Evolutionary conservation across 352 stramenopile species (phyloP).

Genomic region (Phytopythium boreale): DNA sequence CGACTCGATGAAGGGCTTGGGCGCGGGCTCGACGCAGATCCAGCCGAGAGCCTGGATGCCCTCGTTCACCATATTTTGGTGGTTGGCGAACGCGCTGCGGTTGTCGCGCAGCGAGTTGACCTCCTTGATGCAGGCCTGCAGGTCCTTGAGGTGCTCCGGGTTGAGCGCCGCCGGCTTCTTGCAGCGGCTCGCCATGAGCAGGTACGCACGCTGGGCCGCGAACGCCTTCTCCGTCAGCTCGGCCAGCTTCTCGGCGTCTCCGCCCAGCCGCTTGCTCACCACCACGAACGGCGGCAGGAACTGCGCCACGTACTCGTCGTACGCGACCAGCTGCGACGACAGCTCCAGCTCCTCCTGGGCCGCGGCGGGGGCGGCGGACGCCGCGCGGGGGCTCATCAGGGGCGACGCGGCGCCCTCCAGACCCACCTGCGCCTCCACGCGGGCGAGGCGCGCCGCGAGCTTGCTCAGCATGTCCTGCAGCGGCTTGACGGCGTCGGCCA

Average conservation of each 20-base stretch:
- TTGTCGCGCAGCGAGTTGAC: conserved; percentile 79
- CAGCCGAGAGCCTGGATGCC: conserved; percentile 81
- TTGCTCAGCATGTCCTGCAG: conserved; percentile 81
- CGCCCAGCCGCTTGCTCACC: conserved; percentile 71
- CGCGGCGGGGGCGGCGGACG: conserved; percentile 3
- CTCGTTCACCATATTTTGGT: conserved; percentile 89
- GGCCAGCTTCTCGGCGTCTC: conserved; percentile 79
- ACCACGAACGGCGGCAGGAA: conserved; percentile 84
- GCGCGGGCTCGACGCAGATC: conserved; percentile 79
- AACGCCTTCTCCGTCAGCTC: conserved; percentile 88
- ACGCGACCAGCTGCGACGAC: conserved; percentile 78
- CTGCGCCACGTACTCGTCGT: conserved; percentile 87
- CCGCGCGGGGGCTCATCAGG: conserved; percentile 5
- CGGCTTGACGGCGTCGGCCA: conserved; percentile 71
- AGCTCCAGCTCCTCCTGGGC: conserved; percentile 28
- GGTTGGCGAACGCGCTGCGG: conserved; percentile 77
- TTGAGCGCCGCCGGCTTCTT: conserved; percentile 89
- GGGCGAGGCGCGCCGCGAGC: conserved; percentile 72
- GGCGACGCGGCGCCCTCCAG: conserved; percentile 27
- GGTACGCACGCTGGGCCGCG: conserved; percentile 85
- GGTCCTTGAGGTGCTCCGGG: conserved; percentile 64
- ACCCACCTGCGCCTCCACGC: conserved; percentile 78
- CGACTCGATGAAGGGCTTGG: conserved; percentile 94
- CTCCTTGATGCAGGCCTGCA: conserved; percentile 79
- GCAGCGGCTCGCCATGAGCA: conserved; percentile 91